phyloP scores from a whole-genome alignment of 306 rosid species.

The Lathyrus sativus region DNA sequence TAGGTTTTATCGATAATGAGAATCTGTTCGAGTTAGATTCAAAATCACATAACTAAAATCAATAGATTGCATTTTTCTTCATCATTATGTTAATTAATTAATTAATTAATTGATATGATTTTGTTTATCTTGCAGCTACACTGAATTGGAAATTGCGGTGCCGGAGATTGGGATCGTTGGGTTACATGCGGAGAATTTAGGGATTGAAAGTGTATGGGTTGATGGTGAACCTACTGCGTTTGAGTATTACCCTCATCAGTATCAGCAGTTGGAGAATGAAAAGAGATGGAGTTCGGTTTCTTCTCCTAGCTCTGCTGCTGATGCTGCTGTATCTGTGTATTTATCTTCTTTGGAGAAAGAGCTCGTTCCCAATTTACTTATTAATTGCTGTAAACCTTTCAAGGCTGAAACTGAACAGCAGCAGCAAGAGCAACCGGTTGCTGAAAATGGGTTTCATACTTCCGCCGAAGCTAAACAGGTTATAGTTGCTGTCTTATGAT shows the following conservation, averaged over 20 bases:
- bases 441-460: conserved; percentile 66
- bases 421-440: conserved; percentile 50
- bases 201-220: conserved; percentile 75
- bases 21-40: conserved; percentile 7
- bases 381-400: conserved; percentile 80
- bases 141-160: conserved; percentile 85
- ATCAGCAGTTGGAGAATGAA: conserved; percentile 51
- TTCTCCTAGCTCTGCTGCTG: conserved; percentile 76
- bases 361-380: conserved; percentile 72
- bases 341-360: conserved; percentile 75
- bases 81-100: not conserved
- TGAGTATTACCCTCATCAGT: conserved; percentile 76
- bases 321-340: conserved; percentile 70
- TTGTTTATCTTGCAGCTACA: conserved; percentile 51
- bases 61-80: not conserved
- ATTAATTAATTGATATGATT: not conserved
- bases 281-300: conserved; percentile 62
- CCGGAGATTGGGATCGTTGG: conserved; percentile 95
- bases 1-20: not conserved
- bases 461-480: conserved; percentile 83
- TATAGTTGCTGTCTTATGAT: conserved; percentile 39
- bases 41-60: not conserved
- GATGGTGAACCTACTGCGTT: conserved; percentile 89
- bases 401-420: conserved; percentile 64
- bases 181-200: conserved; percentile 89